Evolutionary conservation across 2,329 filamentous ascomycete genomes (phyloP), one percentile per base, ranked within the genome.

Genomic region (Fusarium nodosum): DNA sequence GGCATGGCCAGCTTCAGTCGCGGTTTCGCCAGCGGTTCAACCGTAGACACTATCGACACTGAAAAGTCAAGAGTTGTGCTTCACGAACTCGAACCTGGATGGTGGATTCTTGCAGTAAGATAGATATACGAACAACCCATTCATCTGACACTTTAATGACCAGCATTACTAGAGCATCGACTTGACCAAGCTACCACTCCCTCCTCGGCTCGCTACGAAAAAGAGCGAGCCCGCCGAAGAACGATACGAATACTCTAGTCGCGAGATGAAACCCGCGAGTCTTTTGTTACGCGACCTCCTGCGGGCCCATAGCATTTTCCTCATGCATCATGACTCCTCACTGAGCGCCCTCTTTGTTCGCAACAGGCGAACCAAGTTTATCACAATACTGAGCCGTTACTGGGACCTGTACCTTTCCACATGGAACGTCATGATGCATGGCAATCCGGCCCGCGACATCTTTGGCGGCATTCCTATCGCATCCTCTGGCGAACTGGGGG

Each of bases 1-100:
- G 96, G 94, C 77, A 97, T 98, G 91, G 91, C 97, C 62, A 92
- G 90, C 77, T 99, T 99, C 82, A 92, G 93, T 74, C 91, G 90
- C 77, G 94, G 90, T 74, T 99, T 99, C 80, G 92, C 94, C 3
- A 86, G 88, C 65, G 93, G 90, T 62, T 85, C 90, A 71, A 79
- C 92, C 3, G 88, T 97, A 39, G 93, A 97, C 74, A 89, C 90
- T 12, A 90, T 99, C 63, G 96, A 99, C 76, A 98, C 96, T 2
- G 93, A 97, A 74, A 96, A 93, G 82, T 90, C 91, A 51, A 88
- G 94, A 33, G 90, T 97, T 34, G 85, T 98, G 34, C 82, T 97
- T 45, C 89, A 93, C 74, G 94, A 99, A 82, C 81, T 99, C 69
- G 95, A 99, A 79, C 83, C 87, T 18, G 92, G 92, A 31, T 99